These are phyloP conservation scores for Thalassiosira exigua DNA, from an alignment of 352 stramenopile species.

Conservation along the genomic window DNA sequence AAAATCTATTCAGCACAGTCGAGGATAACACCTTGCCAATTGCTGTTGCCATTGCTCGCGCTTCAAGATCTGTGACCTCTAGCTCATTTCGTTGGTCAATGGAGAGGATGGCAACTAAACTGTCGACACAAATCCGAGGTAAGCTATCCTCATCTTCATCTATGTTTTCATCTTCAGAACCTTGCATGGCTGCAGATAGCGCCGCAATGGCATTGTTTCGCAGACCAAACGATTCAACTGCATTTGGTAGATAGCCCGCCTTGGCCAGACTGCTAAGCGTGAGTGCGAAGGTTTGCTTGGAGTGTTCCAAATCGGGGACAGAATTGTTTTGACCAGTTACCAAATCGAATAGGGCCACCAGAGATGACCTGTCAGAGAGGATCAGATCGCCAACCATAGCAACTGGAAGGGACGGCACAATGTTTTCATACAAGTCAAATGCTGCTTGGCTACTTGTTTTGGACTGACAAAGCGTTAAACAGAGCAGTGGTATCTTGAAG, in stretches of 20 bases:
- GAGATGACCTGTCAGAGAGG: constrained; percentile 32
- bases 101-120: constrained; percentile 36
- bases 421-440: constrained; percentile 46
- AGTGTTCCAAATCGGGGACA: constrained; percentile 13
- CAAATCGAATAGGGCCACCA: constrained; percentile 44
- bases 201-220: constrained; percentile 69
- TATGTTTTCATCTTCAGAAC: constrained; percentile 57
- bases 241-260: constrained; percentile 55
- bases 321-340: constrained; percentile 36
- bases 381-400: constrained; percentile 34
- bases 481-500: constrained; percentile 38
- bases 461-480: constrained; percentile 38
- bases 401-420: constrained; percentile 29
- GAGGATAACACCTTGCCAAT: constrained; percentile 75
- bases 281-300: constrained; percentile 51
- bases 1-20: constrained; percentile 79
- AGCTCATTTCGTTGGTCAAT: constrained; percentile 19
- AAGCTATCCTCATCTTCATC: constrained; percentile 64
- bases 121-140: constrained; percentile 41
- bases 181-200: constrained; percentile 68
- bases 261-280: constrained; percentile 69
- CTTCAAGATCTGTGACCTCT: constrained; percentile 56
- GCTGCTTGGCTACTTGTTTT: constrained; percentile 27
- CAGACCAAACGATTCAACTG: constrained; percentile 64
- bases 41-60: constrained; percentile 58